Conservation (phyloP, 2,329 filamentous ascomycete species). For the Intubia oerlemansii region DNA sequence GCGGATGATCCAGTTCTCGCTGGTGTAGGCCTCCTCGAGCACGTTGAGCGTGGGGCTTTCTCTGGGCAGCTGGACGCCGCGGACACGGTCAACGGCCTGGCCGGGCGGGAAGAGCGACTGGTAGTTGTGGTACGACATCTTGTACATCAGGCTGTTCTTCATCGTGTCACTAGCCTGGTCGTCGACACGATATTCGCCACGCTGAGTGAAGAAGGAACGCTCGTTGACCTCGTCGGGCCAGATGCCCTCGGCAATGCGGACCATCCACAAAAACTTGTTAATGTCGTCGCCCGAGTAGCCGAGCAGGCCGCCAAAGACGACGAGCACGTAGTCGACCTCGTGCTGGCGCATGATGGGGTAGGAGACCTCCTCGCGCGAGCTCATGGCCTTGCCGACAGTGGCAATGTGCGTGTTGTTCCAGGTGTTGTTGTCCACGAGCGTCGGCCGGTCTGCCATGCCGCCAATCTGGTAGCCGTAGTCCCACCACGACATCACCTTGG, state of each 20-base stretch:
- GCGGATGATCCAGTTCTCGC: conserved; percentile 99
- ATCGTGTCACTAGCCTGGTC: conserved; percentile 86
- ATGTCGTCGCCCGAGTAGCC: conserved; percentile 98
- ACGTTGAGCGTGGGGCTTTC: conserved; percentile 70
- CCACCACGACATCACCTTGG: conserved; percentile 99
- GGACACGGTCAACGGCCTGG: conserved; percentile 78
- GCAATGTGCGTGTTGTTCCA: conserved; percentile 99
- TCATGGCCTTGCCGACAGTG: conserved; percentile 98
- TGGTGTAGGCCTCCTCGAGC: conserved; percentile 92
- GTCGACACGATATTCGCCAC: conserved; percentile 90
- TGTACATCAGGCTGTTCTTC: conserved; percentile 99
- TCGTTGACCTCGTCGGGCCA: conserved; percentile 99
- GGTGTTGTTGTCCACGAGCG: conserved; percentile 96
- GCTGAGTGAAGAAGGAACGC: conserved; percentile 80
- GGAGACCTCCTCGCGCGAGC: conserved; percentile 88
- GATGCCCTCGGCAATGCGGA: conserved; percentile 94
- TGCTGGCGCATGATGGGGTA: conserved; percentile 98
- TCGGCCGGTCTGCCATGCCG: conserved; percentile 95
- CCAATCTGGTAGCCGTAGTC: conserved; percentile 99
- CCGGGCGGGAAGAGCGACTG: conserved; percentile 76
- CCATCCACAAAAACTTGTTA: conserved; percentile 99
- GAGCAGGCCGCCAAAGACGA: conserved; percentile 87
- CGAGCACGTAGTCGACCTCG: conserved; percentile 94
- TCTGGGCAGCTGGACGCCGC: conserved; percentile 59
- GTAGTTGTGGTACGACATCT: conserved; percentile 99